Base-by-base conservation (phyloP, 2,329 filamentous ascomycete genomes). In the Didymella segeticola region DNA sequence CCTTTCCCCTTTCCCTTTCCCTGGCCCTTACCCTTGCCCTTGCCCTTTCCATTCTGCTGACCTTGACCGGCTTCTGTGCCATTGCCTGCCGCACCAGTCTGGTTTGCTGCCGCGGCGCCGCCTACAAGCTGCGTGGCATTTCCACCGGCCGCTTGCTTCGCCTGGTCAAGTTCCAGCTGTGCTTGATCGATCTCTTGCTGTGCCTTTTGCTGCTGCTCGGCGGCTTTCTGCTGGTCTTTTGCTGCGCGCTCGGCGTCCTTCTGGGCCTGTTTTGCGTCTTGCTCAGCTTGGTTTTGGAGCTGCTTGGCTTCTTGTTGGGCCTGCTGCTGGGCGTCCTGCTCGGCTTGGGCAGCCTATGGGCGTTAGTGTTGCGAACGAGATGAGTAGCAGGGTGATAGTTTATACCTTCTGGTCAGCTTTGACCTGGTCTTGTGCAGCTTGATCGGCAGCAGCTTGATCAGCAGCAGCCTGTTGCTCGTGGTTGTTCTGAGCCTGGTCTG, bases 1-100 rank as follows among this genome's bases (percentile, higher is more conserved):
- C n/a, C n/a, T n/a, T n/a, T n/a, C n/a, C 31, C 38, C 10, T 49
- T 27, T 22, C 7, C 50, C 26, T 15, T 49, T 50, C 36, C 52
- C 52, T 41, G 23, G 9, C 25, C 47, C 5, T 57, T 53, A 5
- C 47, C 52, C 2, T 57, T 60, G 23, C 50, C 56, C 3, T 58
- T 58, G 6, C 37, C 47, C 2, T 47, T 46, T 9, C 25, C 49
- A 5, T 53, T 27, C 30, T 53, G 43, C 30, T 50, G 33, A 8
- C 17, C 41, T 12, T 36, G 31, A n/a, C n/a, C 45, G 14, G 38
- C 47, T 19, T 33, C 30, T 23, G 47, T 53, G 14, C 50, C 50
- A 8, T 53, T 53, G 7, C 43, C 43, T 8, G 43, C 50, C 7
- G 31, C 37, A 9, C 22, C 39, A 12, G 46, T 54, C 51, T 45